Evolutionary conservation across 192 early-diverging fungal species (phyloP).

Genomic region (Anaeromyces robustus): DNA sequence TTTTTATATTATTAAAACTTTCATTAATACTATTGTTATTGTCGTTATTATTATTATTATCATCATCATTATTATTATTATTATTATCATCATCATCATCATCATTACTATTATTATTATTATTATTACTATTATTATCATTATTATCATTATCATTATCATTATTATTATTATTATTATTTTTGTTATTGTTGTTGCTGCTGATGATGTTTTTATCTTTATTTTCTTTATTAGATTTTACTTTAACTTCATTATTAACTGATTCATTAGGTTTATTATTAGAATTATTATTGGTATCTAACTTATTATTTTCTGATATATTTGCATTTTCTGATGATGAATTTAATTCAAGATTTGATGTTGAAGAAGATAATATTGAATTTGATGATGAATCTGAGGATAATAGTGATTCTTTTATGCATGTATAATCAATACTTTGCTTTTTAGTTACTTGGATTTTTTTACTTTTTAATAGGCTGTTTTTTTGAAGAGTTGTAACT

Average conservation of each 20-base stretch:
- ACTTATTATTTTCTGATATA: too few species aligned
- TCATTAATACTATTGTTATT: too few species aligned
- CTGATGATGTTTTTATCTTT: too few species aligned
- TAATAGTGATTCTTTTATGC: background rate
- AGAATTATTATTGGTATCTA: too few species aligned
- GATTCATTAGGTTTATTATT: too few species aligned
- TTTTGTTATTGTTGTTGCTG: background rate
- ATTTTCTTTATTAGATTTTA: too few species aligned
- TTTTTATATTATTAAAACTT: too few species aligned
- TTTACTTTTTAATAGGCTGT: background rate
- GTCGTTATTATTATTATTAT: background rate
- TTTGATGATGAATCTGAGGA: background rate
- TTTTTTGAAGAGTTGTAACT: background rate
- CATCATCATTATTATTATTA: background rate
- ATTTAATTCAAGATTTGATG: background rate
- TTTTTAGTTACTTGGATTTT: background rate
- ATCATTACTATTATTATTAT: background rate
- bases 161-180: background rate
- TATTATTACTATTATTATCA: background rate
- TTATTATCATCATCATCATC: background rate
- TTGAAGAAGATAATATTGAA: background rate
- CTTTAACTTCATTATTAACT: too few species aligned
- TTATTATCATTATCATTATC: background rate
- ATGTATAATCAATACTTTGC: background rate
- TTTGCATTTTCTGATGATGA: background rate